Base-by-base conservation (phyloP, 2,329 filamentous ascomycete genomes). In the Neofusicoccum umdonicola region DNA sequence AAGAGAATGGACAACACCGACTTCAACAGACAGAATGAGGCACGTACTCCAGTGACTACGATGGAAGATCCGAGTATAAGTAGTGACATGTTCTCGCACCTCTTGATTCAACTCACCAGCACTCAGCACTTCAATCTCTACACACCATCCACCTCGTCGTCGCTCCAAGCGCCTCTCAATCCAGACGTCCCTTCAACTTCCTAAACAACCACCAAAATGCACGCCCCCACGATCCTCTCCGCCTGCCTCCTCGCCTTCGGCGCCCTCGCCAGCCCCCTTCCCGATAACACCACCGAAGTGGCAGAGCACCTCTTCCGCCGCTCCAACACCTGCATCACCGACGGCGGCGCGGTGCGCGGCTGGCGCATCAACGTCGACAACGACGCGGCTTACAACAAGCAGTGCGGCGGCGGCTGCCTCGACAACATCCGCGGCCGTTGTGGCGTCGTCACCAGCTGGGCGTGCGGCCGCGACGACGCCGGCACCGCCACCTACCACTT, bases 371-470 rank as follows among this genome's bases (percentile, higher is more conserved):
- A n/a, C 8, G 13, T 58, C 9, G 41, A 58, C 54, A 35, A 58
- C 41, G 54, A 58, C 27, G 15, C 27, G 3, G 2, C 4, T 15
- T 35, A 45, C 39, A 58, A 58, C 54, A 35, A 45, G 13, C 3
- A 31, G 8, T 58, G 54, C 27, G 54, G 54, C 54, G 13, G 27
- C 54, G 54, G 54, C 22, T 45, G 54, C 54, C 54, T 58, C 27
- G 54, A 58, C 54, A 58, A 58, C 22, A 34, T 58, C 9, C 54
- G 54, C 54, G 41, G 41, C 4, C 27, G 19, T 6, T 58, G 54
- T 39, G 12, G 6, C 13, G 8, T 17, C 22, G 27, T 58, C 17
- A 35, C 15, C 8, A 17, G 3, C 54, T 58, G 54, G 54, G 13
- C 15, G 2, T 58, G 54, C 27, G 27, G 4, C 27, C 27, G 27